Evolutionary conservation across 768 basidiomycete genomes (phyloP), one percentile per base, ranked within the genome.

Genomic region (Pleurotus sapidus): DNA sequence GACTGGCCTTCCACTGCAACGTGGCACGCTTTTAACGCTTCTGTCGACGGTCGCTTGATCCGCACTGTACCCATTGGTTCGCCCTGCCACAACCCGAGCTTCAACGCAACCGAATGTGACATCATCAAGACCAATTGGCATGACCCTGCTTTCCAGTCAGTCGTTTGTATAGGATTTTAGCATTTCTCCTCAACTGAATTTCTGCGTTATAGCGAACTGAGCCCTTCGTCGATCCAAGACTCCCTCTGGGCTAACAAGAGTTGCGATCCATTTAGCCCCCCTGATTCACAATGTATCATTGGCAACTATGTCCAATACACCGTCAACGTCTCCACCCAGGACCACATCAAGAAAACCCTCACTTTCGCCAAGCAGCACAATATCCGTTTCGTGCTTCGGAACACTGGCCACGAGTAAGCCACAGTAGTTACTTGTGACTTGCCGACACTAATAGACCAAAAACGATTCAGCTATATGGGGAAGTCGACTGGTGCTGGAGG

Each of bases 361-460:
- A 46, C 39, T 8, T 64, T 64, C 20, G 57, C 58, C 15, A 62
- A 60, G 53, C 42, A 60, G 48, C 59, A 64, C 47, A 59, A 64
- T 30, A 62, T 64, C 12, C 59, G 61, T 4, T 62, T 64, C 37
- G 61, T 64, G 4, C 40, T 62, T 3, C 49, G 59, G n/a, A 64
- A 64, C 47, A 62, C 63, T 2, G 63, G 63, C 42, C 42, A 43
- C 18, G 42, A 43, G 42, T 43, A 15, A 43, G 42, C 18, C 15
- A 43, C 12, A 20, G 15, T 30, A 43, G 12, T 43, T 15, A 5
- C 18, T 43, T n/a, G 42, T 14, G 12, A 43, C 42, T 8, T 43
- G 27, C 5, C 7, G 7, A 30, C 6, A 30, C 9, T 30, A 30
- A 30, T 30, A 7, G 27, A 43, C 42, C n/a, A 43, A 43, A n/a